Base-by-base conservation (phyloP, 1,284 basidiomycete species). In the Uromyces viciae-fabae region DNA sequence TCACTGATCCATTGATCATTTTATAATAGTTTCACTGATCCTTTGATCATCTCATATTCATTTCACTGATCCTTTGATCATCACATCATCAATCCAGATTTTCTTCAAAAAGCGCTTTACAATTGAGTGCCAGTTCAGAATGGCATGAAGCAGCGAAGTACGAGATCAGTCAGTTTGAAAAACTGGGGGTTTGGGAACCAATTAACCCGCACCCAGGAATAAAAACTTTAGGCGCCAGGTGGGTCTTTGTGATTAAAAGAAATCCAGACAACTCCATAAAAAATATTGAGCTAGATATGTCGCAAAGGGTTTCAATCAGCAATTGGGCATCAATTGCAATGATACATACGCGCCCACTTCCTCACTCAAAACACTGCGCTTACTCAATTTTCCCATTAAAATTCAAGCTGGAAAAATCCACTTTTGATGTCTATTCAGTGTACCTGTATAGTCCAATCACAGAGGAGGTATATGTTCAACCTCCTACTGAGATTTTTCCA, bases 301-400 rank as follows among this genome's bases (percentile, higher is more conserved):
- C 2, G 69, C 69, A 38, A 72, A 72, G 33, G 69, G 43, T 1
- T 72, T 72, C 33, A 52, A 54, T 49, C 69, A 72, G 54, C 9
- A 33, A 33, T n/a, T 72, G 25, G 69, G 69, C 3, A 4, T 56
- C 11, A 49, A 54, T 19, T 49, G 69, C 31, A 52, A 72, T 25
- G 36, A 72, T 9, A 40, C 49, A 4, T 72, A 52, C 15, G 43
- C 69, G 11, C 69, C 69, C 0, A 54, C 69, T 1, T 28, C 69
- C 3, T 72, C 69, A 22, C 49, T 72, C 3, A 52, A 49, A 15
- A 52, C 68, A 1, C 49, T 72, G 3, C 43, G 36, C 3, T 22
- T 72, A 3, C 19, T 54, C 4, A 43, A 52, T 9, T 72, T 31
- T 17, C 11, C 54, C 11, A 49, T 49, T 17, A 52, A 72, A 25